Conservation (phyloP, 2,329 filamentous ascomycete species). For the Fusarium musae region DNA sequence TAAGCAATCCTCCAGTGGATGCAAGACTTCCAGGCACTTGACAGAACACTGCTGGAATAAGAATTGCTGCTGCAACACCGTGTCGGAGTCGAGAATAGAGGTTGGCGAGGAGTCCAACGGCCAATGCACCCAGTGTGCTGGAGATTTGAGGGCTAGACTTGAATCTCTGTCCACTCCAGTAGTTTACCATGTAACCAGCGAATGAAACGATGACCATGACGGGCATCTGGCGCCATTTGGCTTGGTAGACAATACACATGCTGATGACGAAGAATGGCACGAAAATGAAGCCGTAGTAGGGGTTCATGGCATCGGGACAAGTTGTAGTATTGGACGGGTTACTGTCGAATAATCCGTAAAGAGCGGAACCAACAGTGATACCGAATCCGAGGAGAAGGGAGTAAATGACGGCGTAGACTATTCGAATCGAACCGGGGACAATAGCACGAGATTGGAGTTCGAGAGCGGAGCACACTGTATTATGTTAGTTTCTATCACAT, state of each 20-base stretch:
- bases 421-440: constrained; percentile 76
- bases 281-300: constrained; percentile 71
- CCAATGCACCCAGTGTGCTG: constrained; percentile 80
- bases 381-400: constrained; percentile 78
- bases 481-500: neutral
- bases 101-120: constrained; percentile 81
- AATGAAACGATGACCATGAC: constrained; percentile 80
- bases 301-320: constrained; percentile 57
- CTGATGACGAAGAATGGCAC: constrained; percentile 79
- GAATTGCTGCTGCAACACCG: constrained; percentile 60
- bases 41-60: constrained; percentile 61
- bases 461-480: constrained; percentile 58
- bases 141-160: constrained; percentile 77
- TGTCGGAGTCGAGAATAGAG: constrained; percentile 73
- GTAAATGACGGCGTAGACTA: constrained; percentile 81
- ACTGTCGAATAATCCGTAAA: constrained; percentile 70
- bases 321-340: constrained; percentile 59
- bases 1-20: constrained; percentile 58
- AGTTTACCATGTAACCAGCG: constrained; percentile 80
- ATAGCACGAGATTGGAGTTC: constrained; percentile 77
- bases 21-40: constrained; percentile 61
- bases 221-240: constrained; percentile 82
- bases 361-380: constrained; percentile 72
- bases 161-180: constrained; percentile 74
- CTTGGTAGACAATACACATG: constrained; percentile 81